Evolutionary conservation across 768 basidiomycete genomes (phyloP).

Genomic region (Leccinum disarticulatum): DNA sequence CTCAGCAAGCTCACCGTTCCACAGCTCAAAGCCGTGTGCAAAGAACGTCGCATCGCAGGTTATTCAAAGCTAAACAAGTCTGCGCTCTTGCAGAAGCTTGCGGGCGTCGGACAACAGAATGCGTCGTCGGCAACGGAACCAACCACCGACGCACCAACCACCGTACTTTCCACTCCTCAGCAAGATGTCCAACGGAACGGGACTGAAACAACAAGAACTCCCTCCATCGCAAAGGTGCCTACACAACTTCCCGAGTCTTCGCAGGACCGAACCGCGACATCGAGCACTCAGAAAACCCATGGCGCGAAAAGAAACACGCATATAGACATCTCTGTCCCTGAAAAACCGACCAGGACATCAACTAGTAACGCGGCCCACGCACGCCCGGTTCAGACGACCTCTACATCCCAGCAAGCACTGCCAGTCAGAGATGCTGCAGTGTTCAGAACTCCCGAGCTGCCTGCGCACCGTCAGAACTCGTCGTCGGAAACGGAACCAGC

Average conservation of each 20-base stretch:
- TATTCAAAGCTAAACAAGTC: slow-evolving; percentile 69
- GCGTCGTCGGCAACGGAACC: not conserved
- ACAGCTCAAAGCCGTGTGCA: slow-evolving; percentile 68
- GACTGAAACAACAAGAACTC: not conserved
- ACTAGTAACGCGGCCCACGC: not conserved
- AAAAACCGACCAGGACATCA: slow-evolving; percentile 15
- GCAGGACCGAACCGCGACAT: not conserved
- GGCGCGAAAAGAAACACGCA: slow-evolving; percentile 21
- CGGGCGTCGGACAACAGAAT: not conserved
- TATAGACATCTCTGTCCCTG: slow-evolving; percentile 14
- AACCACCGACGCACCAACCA: not conserved
- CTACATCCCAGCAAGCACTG: not conserved
- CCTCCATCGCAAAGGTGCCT: not conserved
- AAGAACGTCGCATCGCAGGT: slow-evolving; percentile 56
- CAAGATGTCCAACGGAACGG: not conserved
- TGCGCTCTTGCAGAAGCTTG: slow-evolving; percentile 52
- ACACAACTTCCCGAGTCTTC: not conserved
- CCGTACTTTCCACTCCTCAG: not conserved
- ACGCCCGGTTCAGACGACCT: not conserved
- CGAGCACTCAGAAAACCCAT: not conserved
- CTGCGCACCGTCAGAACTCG: not conserved
- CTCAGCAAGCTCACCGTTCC: slow-evolving; percentile 50
- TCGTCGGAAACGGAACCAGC: not conserved
- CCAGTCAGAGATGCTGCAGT: not conserved
- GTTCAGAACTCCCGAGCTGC: slow-evolving; percentile 11